Evolutionary conservation across 2,329 filamentous ascomycete genomes (phyloP), one percentile per base, ranked within the genome.

Genomic region (Penicillium sp.): DNA sequence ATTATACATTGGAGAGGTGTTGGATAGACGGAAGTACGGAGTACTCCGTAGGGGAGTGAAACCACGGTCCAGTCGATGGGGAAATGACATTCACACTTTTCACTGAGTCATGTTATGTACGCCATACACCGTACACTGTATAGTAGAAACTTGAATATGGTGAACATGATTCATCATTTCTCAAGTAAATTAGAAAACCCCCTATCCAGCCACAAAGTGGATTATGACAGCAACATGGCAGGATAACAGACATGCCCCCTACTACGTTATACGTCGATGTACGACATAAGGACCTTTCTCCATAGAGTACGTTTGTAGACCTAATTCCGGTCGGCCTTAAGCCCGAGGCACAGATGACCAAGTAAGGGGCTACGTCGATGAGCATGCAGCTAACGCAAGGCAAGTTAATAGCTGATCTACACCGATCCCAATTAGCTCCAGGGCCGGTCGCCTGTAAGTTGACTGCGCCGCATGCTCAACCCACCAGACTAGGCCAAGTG

Each of bases 381-480:
- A 13, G 10, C 7, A 40, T 48, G 44, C 44, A 27, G 30, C 44
- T 49, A 48, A 19, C 29, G n/a, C 29, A 34, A 14, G 2, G 4
- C 23, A 29, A 16, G 32, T 44, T 44, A 50, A 32, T 27, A n/a
- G 7, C 10, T 16, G 51, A 50, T 53, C 51, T 49, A 53, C 46
- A 39, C 34, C 10, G 45, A 53, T 50, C 46, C 45, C 32, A 49
- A 36, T 38, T 38, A 49, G 26, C 18, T 8, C n/a, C 32, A 10
- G 9, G 23, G 2, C 11, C 14, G 5, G 29, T 30, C 49, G n/a
- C n/a, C 26, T 47, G 18, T 47, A 53, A 44, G 46, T 39, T 50
- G 51, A 44, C 51, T 53, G 51, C 46, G 45, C 51, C 51, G n/a
- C 46, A 49, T 38, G 26, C n/a, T 26, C 6, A 9, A 30, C 5